These are phyloP conservation scores for Cladosporium sp. DNA, from an alignment of 2,329 filamentous ascomycete genomes.

Conservation along the genomic window DNA sequence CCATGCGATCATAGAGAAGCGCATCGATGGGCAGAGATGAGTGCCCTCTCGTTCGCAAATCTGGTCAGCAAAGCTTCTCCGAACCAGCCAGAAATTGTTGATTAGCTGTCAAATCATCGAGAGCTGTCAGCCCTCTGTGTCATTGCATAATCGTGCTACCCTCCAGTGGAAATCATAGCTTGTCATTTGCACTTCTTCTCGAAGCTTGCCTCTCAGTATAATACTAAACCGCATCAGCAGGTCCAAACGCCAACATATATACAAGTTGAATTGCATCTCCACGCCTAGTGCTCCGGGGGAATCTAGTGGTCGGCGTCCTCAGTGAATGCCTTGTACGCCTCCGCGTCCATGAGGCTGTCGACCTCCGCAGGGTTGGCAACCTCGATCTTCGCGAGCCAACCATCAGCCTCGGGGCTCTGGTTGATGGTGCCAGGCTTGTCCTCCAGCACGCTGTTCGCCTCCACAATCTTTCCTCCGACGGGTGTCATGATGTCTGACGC, in stretches of 20 bases:
- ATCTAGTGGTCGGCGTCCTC: conserved; percentile 43
- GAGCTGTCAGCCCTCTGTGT: neutral
- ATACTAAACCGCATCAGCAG: neutral
- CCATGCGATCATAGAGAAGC: neutral
- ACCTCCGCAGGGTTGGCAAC: conserved; percentile 69
- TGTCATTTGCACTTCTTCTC: neutral
- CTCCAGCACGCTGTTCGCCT: conserved; percentile 73
- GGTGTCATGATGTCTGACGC: conserved; percentile 97
- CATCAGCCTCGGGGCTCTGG: conserved; percentile 82
- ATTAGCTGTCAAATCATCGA: neutral
- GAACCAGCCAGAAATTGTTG: neutral
- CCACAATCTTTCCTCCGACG: conserved; percentile 71
- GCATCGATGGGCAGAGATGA: neutral
- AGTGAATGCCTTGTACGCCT: conserved; percentile 76
- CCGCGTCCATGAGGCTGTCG: conserved; percentile 73
- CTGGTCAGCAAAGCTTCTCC: neutral
- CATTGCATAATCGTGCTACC: neutral
- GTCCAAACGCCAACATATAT: conserved; percentile 1
- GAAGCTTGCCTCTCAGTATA: neutral
- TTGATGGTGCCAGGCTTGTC: conserved; percentile 88
- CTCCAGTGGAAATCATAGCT: neutral
- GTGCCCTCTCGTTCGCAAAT: neutral
- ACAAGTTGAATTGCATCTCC: conserved; percentile 20
- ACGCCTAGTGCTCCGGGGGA: neutral
- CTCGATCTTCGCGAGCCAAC: conserved; percentile 90